phyloP scores from a whole-genome alignment of 164 flowering plant genomes.

The Akebia trifoliata region DNA sequence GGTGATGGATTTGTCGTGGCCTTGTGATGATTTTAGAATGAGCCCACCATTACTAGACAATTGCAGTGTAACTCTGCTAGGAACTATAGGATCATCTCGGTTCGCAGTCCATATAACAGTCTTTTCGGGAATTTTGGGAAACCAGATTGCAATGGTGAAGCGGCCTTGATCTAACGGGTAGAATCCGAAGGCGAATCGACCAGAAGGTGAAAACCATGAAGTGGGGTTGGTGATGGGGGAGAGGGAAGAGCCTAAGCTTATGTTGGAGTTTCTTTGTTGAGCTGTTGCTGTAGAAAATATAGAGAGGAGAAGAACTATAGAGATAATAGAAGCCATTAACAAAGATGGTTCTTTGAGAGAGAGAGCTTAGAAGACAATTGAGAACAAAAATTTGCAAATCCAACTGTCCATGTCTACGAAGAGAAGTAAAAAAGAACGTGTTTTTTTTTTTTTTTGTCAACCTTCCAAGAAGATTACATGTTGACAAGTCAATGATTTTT shows the following conservation, averaged over 20 bases:
- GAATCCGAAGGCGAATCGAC: conserved; percentile 37
- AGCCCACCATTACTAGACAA: conserved; percentile 27
- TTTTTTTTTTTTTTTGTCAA: no score
- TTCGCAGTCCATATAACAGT: conserved; percentile 37
- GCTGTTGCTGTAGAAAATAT: no score
- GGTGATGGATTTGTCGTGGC: background rate
- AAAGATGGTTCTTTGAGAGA: no score
- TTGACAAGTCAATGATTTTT: no score
- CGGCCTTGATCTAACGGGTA: conserved; percentile 17
- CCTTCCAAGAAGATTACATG: no score
- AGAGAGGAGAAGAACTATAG: no score
- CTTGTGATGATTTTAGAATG: conserved; percentile 7
- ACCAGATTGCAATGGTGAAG: conserved; percentile 29
- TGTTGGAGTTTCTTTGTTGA: conserved; percentile 12
- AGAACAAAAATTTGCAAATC: no score
- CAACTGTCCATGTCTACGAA: no score
- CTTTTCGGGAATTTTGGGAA: background rate
- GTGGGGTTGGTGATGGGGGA: conserved; percentile 6
- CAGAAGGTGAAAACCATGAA: conserved; percentile 37
- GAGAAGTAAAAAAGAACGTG: no score
- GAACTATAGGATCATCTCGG: conserved; percentile 21
- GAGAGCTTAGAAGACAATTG: no score
- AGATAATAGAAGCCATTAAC: no score
- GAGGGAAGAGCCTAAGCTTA: conserved; percentile 14
- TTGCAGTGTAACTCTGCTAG: conserved; percentile 16